Base-by-base conservation (phyloP, 768 basidiomycete species). In the Suillus placidus region DNA sequence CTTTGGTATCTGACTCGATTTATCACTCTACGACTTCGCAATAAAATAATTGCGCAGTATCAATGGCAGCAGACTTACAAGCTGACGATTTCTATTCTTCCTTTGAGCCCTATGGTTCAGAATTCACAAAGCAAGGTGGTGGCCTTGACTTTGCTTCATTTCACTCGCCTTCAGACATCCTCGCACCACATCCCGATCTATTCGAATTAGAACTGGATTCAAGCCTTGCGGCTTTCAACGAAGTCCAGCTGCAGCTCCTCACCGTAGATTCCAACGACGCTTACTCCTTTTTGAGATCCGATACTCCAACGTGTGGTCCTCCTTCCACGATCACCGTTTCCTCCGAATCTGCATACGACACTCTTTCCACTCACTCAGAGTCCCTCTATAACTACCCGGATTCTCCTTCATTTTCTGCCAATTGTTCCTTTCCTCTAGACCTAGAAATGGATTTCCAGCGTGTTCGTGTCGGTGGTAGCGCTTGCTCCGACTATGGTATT, bases 191-290 rank as follows among this genome's bases (percentile, higher is more conserved):
- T 73, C 89, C 91, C 67, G 92, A 93, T 82, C 83, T 87, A 68
- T 94, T 94, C 80, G 93, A 94, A 75, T 85, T 85, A 61, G 93
- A 94, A 79, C 85, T 94, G 72, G 92, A 93, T 78, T 82, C 81
- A 40, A 85, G 81, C 79, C 85, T 92, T 71, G 86, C 86, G 71
- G 87, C 84, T 52, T 85, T 88, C 74, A 86, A 90, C 80, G 84
- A 87, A 68, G 78, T 81, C 75, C 83, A 87, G 72, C 81, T 87
- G 64, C 85, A 88, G 74, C 82, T 88, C 67, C 80, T 88, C 69
- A 84, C 85, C 71, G 85, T 90, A 67, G 86, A 87, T 75, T 84
- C 83, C 69, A 85, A 84, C 79, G 85, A 87, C 78, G 81, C 87
- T 64, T 91, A 88, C 81, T 81, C 83, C 70, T 84, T 84, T 79